These are phyloP conservation scores for Sphagnum tenellum DNA, from an alignment of 225 moss, liverwort and hornwort genomes.

Conservation along the genomic window DNA sequence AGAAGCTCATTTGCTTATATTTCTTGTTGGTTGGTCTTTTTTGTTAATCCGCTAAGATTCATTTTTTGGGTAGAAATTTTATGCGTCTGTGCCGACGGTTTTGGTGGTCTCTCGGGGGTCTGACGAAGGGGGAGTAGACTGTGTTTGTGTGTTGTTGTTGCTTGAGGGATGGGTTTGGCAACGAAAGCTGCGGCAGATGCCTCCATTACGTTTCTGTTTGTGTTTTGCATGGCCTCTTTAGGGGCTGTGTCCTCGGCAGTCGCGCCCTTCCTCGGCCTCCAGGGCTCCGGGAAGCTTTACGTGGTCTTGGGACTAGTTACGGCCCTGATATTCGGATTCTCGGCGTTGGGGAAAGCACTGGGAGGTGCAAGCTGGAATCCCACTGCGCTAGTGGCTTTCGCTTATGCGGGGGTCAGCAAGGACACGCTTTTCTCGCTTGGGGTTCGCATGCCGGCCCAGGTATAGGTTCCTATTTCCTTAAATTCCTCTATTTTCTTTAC, in stretches of 20 bases:
- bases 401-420: slow-evolving; percentile 44
- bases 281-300: slow-evolving; percentile 30
- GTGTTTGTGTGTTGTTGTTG: too few species aligned
- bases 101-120: too few species aligned
- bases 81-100: too few species aligned
- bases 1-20: too few species aligned
- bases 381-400: slow-evolving; percentile 57
- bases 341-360: slow-evolving; percentile 19
- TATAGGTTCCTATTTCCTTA: neutral
- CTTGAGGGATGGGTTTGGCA: slow-evolving; percentile 22
- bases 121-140: too few species aligned
- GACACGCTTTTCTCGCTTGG: slow-evolving; percentile 47
- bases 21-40: too few species aligned
- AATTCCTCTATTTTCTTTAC: neutral
- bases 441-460: slow-evolving; percentile 58
- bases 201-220: slow-evolving; percentile 55
- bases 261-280: slow-evolving; percentile 21
- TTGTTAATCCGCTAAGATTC: too few species aligned
- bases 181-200: slow-evolving; percentile 43
- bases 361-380: slow-evolving; percentile 81
- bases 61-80: too few species aligned
- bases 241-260: slow-evolving; percentile 21
- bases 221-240: slow-evolving; percentile 34
- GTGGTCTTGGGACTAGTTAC: slow-evolving; percentile 32
- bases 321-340: slow-evolving; percentile 31